phyloP scores from a whole-genome alignment of 225 moss, liverwort and hornwort genomes.

The Bryum argenteum region DNA sequence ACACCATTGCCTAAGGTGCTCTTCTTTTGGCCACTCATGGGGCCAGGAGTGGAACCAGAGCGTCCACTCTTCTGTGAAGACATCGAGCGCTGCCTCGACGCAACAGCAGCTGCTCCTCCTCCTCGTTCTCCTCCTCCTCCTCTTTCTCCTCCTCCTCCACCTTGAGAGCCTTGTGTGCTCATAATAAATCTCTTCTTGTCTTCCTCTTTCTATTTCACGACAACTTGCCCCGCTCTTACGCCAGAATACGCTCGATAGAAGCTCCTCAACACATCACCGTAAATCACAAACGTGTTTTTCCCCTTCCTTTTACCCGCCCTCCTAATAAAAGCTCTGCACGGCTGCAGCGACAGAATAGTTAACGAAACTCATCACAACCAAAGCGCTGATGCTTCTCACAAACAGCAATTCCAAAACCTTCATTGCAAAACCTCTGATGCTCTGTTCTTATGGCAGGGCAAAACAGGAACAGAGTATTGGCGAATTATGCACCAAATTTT shows the following conservation, averaged over 20 bases:
- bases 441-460: not conserved
- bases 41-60: constrained; percentile 41
- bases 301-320: constrained; percentile 18
- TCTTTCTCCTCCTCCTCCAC: constrained; percentile 32
- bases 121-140: too few relatives aligned
- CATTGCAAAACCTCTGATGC: not conserved
- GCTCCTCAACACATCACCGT: constrained; percentile 23
- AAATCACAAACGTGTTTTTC: not conserved
- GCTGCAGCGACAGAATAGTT: constrained; percentile 9
- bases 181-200: constrained; percentile 22
- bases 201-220: constrained; percentile 12
- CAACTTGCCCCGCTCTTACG: constrained; percentile 35
- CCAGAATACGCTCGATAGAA: constrained; percentile 27
- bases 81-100: constrained; percentile 59
- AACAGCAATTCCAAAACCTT: not conserved
- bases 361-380: constrained; percentile 37
- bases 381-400: not conserved
- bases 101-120: constrained; percentile 12
- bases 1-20: constrained; percentile 53
- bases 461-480: not conserved
- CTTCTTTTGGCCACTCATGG: constrained; percentile 51
- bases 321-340: constrained; percentile 29
- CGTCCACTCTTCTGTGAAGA: constrained; percentile 57
- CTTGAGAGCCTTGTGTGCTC: constrained; percentile 53
- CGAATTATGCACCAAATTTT: constrained; percentile 10